Percentiles rank a stretch among this genome's conserved stretches.
Conservation (phyloP, 768 basidiomycete species). For the Termitomyces sp. region DNA sequence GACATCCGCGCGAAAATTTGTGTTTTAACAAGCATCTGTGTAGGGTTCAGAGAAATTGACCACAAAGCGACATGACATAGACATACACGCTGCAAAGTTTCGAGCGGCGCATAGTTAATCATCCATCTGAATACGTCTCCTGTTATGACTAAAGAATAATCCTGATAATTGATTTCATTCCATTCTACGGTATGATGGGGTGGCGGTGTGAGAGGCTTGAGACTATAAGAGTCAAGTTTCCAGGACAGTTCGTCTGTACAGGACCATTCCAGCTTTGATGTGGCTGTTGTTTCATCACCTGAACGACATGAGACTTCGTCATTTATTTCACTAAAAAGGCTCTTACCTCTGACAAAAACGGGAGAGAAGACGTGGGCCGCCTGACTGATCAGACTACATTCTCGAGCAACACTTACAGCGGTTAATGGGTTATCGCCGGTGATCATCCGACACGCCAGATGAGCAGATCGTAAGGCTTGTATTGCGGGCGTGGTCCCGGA, state of each 20-base stretch:
- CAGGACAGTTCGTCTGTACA: slow-evolving; percentile 84
- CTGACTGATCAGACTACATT: slow-evolving; percentile 85
- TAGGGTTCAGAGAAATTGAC: not conserved
- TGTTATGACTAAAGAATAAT: slow-evolving; percentile 88
- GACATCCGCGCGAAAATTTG: slow-evolving; percentile 99
- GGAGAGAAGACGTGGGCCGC: slow-evolving; percentile 89
- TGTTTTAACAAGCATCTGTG: slow-evolving; percentile 93
- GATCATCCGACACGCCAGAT: slow-evolving; percentile 94
- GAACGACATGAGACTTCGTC: not conserved
- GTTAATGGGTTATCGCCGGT: slow-evolving; percentile 97
- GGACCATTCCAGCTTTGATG: slow-evolving; percentile 79
- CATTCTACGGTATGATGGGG: slow-evolving; percentile 65
- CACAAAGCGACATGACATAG: not conserved
- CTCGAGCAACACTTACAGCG: slow-evolving; percentile 93
- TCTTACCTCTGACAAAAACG: slow-evolving; percentile 63
- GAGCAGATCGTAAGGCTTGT: slow-evolving; percentile 79
- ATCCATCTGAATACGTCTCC: slow-evolving; percentile 99
- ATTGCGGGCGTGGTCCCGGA: slow-evolving; percentile 88
- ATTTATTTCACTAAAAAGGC: not conserved
- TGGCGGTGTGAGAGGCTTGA: slow-evolving; percentile 73
- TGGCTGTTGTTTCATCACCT: slow-evolving; percentile 50
- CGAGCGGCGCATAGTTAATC: slow-evolving; percentile 88
- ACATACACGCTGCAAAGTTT: slow-evolving; percentile 87
- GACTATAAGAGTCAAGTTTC: slow-evolving; percentile 84
- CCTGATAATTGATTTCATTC: slow-evolving; percentile 71